These are phyloP conservation scores for Ophiocordyceps polyrhachis-furcata DNA, from an alignment of 2,329 filamentous ascomycete species.

Conservation along the genomic window DNA sequence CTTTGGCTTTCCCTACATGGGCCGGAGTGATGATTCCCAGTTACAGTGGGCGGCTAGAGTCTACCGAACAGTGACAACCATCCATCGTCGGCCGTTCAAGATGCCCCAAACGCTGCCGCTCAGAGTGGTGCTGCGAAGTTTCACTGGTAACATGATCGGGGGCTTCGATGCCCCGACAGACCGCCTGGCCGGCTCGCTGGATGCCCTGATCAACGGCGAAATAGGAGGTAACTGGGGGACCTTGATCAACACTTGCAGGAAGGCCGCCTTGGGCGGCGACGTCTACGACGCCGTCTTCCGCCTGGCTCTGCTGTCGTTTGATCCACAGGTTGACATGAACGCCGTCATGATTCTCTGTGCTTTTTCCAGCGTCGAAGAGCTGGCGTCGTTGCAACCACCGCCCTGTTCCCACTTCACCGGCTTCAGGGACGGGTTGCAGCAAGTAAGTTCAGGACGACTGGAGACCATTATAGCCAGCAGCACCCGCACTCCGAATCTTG, in stretches of 20 bases:
- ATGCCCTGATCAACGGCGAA: slow-evolving; percentile 1
- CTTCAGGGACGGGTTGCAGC: slow-evolving; percentile 2
- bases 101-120: neutral
- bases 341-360: slow-evolving; percentile 4
- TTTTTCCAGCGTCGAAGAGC: neutral
- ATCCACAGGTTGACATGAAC: neutral
- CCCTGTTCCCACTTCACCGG: neutral
- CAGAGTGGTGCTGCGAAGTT: neutral
- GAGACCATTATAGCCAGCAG: neutral
- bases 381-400: slow-evolving; percentile 2
- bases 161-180: neutral
- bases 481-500: neutral
- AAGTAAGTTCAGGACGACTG: neutral
- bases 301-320: slow-evolving; percentile 4
- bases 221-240: slow-evolving; percentile 1
- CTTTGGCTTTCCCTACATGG: neutral
- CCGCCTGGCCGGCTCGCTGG: neutral
- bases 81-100: neutral
- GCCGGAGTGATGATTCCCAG: neutral
- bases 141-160: neutral
- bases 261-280: neutral
- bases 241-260: slow-evolving; percentile 1
- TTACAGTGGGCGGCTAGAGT: neutral
- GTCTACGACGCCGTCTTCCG: neutral
- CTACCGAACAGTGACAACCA: neutral